Evolutionary conservation across 1,139 yeast species (phyloP).

Genomic region (Wickerhamomyces sp.): DNA sequence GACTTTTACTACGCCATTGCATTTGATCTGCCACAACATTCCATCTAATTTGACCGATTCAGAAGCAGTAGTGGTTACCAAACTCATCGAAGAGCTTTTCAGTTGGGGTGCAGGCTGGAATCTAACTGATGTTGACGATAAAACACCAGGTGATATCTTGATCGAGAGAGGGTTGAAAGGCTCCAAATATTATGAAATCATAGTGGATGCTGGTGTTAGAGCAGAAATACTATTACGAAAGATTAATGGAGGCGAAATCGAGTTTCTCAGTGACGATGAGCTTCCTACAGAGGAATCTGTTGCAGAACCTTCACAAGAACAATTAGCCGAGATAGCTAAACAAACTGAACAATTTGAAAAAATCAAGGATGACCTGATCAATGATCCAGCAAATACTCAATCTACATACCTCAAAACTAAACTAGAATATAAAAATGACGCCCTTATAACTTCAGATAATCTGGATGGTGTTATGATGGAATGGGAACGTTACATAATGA

Average conservation of each 20-base stretch:
- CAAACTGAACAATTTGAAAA: conserved; percentile 11
- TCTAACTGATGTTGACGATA: conserved; percentile 56
- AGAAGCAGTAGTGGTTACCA: conserved; percentile 44
- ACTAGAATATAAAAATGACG: conserved; percentile 65
- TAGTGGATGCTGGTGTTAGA: conserved; percentile 86
- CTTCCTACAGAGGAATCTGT: conserved; percentile 5
- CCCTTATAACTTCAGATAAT: conserved; percentile 65
- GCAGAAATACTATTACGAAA: conserved; percentile 81
- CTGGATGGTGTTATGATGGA: conserved; percentile 97
- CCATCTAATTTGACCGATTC: conserved; percentile 41
- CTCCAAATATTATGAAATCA: conserved; percentile 39
- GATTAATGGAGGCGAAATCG: conserved; percentile 61
- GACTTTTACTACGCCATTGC: conserved; percentile 76
- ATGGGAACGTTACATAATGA: conserved; percentile 88
- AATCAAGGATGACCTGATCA: conserved; percentile 14
- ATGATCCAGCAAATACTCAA: conserved; percentile 62
- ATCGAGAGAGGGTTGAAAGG: conserved; percentile 44
- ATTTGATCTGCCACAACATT: conserved; percentile 46
- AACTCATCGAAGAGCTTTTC: conserved; percentile 61
- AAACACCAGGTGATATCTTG: conserved; percentile 75
- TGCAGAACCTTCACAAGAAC: conserved; percentile 17
- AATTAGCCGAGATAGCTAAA: conserved; percentile 24
- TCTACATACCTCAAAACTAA: conserved; percentile 60
- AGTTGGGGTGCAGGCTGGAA: conserved; percentile 95
- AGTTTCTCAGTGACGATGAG: conserved; percentile 32